Conservation (phyloP, 1,284 basidiomycete species). For the Sporisorium sorghi region DNA sequence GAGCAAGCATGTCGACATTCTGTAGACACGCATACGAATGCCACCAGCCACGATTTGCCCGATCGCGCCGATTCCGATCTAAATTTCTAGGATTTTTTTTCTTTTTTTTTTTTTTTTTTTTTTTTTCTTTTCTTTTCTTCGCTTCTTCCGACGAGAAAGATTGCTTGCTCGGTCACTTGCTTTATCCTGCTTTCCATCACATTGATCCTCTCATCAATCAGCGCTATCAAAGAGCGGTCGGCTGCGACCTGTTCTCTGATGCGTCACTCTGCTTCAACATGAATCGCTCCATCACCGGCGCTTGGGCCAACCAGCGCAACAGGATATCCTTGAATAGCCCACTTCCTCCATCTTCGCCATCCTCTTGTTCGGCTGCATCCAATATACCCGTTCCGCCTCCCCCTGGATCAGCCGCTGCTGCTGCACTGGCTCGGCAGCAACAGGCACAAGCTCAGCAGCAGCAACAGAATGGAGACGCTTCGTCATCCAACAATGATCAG, state of each 20-base stretch:
- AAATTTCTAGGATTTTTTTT: background rate
- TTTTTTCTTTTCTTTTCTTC: background rate
- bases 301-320: conserved; percentile 58
- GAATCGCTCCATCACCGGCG: conserved; percentile 65
- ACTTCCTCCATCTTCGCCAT: conserved; percentile 27
- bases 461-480: conserved; percentile 30
- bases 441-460: conserved; percentile 32
- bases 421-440: conserved; percentile 44
- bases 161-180: background rate
- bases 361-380: conserved; percentile 26
- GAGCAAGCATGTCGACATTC: no score
- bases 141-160: background rate
- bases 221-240: background rate
- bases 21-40: no score
- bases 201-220: conserved; percentile 1
- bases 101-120: background rate
- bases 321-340: conserved; percentile 62
- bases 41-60: background rate
- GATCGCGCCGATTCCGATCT: conserved; percentile 5
- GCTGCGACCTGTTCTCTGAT: conserved; percentile 27
- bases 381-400: conserved; percentile 54
- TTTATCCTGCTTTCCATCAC: background rate
- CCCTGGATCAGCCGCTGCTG: conserved; percentile 56
- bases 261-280: conserved; percentile 35
- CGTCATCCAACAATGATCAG: conserved; percentile 8